A percentile compares a stretch with the other conserved stretches of the same genome.
These are phyloP conservation scores for Pseudopediastrum boryanum DNA, from an alignment of 139 green algal species.

Conservation along the genomic window DNA sequence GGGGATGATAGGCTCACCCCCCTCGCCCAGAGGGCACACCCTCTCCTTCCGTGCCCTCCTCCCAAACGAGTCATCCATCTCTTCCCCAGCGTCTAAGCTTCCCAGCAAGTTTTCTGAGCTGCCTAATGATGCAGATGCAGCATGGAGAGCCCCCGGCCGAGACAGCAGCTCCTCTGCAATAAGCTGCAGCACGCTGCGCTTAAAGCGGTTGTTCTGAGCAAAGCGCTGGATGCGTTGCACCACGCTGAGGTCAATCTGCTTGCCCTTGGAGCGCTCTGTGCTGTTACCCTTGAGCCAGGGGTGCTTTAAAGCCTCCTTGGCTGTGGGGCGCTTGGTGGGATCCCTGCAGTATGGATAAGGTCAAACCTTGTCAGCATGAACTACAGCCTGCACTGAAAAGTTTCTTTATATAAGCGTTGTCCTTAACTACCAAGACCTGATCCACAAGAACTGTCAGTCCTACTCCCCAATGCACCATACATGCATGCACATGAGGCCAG, in stretches of 20 bases:
- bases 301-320: constrained; percentile 79
- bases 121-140: constrained; percentile 19
- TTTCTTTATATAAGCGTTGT: too few species aligned
- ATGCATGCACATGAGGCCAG: too few species aligned
- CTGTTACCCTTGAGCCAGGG: constrained; percentile 50
- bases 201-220: constrained; percentile 58
- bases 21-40: too few species aligned
- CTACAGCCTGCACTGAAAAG: background rate
- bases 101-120: too few species aligned
- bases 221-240: constrained; percentile 88
- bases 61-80: too few species aligned
- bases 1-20: constrained; percentile 24
- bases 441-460: too few species aligned
- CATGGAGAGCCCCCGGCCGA: background rate
- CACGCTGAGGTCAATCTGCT: constrained; percentile 56
- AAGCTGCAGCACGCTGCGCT: constrained; percentile 83
- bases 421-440: too few species aligned
- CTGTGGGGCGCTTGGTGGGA: constrained; percentile 67
- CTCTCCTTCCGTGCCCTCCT: too few species aligned
- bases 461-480: too few species aligned
- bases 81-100: too few species aligned
- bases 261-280: constrained; percentile 44
- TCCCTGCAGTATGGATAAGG: constrained; percentile 57
- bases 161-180: constrained; percentile 82
- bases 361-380: background rate